A percentile compares a stretch with the other conserved stretches of the same genome.
Evolutionary conservation across 129 eudicot genomes (phyloP).

Genomic region (Helianthus tuberosus): DNA sequence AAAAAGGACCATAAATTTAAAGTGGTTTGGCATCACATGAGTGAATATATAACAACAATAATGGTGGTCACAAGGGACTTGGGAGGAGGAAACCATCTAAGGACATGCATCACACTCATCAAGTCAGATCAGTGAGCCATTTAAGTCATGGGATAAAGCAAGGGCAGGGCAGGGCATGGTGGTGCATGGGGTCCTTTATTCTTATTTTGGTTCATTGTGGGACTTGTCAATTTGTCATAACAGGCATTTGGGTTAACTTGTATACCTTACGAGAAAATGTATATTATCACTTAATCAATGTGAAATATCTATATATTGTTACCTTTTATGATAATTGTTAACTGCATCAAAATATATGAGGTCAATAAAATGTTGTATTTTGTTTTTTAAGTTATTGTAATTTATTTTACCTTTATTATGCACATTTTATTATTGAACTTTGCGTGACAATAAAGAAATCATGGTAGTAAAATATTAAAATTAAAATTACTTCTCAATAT

Average conservation of each 20-base stretch:
- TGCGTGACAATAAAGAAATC: too few relatives aligned
- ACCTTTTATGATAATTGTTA: too few relatives aligned
- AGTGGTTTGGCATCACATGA: conserved; percentile 25
- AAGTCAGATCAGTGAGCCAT: conserved; percentile 37
- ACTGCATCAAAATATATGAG: too few relatives aligned
- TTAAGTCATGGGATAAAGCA: conserved; percentile 40
- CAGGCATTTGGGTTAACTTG: conserved; percentile 18
- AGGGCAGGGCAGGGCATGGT: conserved; percentile 11
- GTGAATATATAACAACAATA: conserved; percentile 25
- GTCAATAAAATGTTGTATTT: too few relatives aligned
- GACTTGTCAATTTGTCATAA: neutral
- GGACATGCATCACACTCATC: conserved; percentile 24
- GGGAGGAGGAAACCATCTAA: conserved; percentile 37
- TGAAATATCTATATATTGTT: too few relatives aligned
- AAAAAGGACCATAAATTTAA: conserved; percentile 22
- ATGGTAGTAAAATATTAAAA: too few relatives aligned
- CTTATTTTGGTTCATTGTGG: conserved; percentile 16
- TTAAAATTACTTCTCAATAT: too few relatives aligned
- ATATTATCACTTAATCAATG: neutral
- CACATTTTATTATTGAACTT: too few relatives aligned
- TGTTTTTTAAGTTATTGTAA: too few relatives aligned
- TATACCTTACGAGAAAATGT: neutral
- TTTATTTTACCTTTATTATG: too few relatives aligned
- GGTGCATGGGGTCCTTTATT: conserved; percentile 28
- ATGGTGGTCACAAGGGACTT: conserved; percentile 44